Evolutionary conservation across 768 basidiomycete genomes (phyloP).

Genomic region (Rhodotorula graminis): DNA sequence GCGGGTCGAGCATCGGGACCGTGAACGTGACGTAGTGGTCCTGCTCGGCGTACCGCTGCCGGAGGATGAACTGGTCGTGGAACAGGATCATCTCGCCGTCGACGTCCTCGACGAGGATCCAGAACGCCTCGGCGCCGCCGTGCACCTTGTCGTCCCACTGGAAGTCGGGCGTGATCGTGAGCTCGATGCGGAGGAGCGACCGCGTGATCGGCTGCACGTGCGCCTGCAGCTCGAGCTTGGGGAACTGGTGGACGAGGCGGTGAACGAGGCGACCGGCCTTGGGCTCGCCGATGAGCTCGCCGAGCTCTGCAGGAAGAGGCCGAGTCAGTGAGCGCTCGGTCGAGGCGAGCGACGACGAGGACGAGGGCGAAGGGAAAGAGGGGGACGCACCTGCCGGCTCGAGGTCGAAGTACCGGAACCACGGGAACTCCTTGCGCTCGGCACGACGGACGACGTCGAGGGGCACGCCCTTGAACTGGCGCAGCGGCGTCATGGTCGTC

Average conservation of each 20-base stretch:
- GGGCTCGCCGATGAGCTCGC: slow-evolving; percentile 87
- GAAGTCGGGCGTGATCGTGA: slow-evolving; percentile 96
- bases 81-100: slow-evolving; percentile 95
- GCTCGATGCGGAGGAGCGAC: slow-evolving; percentile 80
- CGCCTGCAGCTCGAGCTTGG: slow-evolving; percentile 73
- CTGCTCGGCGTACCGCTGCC: slow-evolving; percentile 80
- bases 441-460: slow-evolving; percentile 59
- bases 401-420: slow-evolving; percentile 95
- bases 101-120: slow-evolving; percentile 91
- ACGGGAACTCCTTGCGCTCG: slow-evolving; percentile 96
- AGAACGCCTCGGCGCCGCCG: slow-evolving; percentile 79
- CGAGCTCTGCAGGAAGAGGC: slow-evolving; percentile 62
- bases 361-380: no score
- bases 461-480: slow-evolving; percentile 91
- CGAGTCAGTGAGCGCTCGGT: neutral
- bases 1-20: slow-evolving; percentile 93
- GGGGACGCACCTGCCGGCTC: slow-evolving; percentile 44
- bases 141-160: slow-evolving; percentile 95
- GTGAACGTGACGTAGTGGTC: slow-evolving; percentile 93
- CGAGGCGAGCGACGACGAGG: neutral
- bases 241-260: slow-evolving; percentile 90
- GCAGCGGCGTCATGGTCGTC: slow-evolving; percentile 93
- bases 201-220: slow-evolving; percentile 96
- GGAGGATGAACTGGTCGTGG: slow-evolving; percentile 86
- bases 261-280: slow-evolving; percentile 90